Conservation (phyloP, 176 grass and related monocot genomes). For the Thalia dealbata region DNA sequence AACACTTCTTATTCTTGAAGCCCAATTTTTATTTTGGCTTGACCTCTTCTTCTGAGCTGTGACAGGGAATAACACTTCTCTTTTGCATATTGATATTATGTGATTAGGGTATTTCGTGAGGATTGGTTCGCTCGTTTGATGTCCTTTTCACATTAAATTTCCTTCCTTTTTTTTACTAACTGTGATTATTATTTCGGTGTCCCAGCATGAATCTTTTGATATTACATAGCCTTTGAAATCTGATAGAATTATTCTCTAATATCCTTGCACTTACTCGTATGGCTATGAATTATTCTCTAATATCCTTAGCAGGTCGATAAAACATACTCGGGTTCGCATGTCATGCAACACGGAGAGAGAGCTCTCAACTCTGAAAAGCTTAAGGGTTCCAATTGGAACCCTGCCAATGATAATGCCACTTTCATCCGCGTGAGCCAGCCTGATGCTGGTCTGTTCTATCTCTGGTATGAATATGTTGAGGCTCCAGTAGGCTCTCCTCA, state of each 20-base stretch:
- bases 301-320: constrained; percentile 49
- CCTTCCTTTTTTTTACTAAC: not conserved
- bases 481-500: constrained; percentile 37
- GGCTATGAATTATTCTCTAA: constrained; percentile 19
- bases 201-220: not conserved
- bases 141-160: not conserved
- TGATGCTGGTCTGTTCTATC: constrained; percentile 90
- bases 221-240: not conserved
- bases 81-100: not conserved
- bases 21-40: not conserved
- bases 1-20: not conserved
- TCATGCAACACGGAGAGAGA: constrained; percentile 82
- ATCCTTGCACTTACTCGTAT: too few species aligned
- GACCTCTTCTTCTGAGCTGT: not conserved
- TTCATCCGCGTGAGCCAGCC: constrained; percentile 77
- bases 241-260: too few species aligned
- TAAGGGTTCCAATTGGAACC: constrained; percentile 80
- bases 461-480: constrained; percentile 86
- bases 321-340: constrained; percentile 73
- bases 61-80: constrained; percentile 5
- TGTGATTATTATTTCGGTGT: not conserved
- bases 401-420: constrained; percentile 56
- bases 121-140: not conserved
- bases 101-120: not conserved
- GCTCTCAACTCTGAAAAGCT: constrained; percentile 43